A percentile compares a stretch with the other conserved stretches of the same genome.
Evolutionary conservation across 805 yeast species (phyloP).

Genomic region (Suhomyces faveliae): DNA sequence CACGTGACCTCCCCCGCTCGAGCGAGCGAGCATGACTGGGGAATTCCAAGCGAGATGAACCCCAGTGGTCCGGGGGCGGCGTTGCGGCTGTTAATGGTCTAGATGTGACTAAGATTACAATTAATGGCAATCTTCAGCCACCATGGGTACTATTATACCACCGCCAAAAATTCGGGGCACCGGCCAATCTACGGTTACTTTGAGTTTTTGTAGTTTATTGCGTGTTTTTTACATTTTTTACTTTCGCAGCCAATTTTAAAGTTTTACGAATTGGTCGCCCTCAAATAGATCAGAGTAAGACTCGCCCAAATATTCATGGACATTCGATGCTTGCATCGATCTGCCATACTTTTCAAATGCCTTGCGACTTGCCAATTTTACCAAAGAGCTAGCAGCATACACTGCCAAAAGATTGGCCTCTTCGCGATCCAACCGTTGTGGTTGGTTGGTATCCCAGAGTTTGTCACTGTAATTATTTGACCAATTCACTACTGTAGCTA

Average conservation of each 20-base stretch:
- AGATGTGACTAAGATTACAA: neutral
- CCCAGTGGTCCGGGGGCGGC: no score
- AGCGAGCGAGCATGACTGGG: neutral
- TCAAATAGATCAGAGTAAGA: slow-evolving; percentile 51
- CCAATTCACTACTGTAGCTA: slow-evolving; percentile 86
- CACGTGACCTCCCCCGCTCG: neutral
- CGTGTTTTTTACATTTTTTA: neutral
- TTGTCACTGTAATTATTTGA: slow-evolving; percentile 57
- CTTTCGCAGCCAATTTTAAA: slow-evolving; percentile 4
- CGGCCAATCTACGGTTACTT: neutral
- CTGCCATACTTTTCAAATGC: slow-evolving; percentile 71
- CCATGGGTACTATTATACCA: neutral
- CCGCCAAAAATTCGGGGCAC: neutral
- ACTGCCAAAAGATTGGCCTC: slow-evolving; percentile 53
- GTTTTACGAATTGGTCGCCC: slow-evolving; percentile 1
- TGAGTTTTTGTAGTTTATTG: neutral
- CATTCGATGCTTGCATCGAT: slow-evolving; percentile 81
- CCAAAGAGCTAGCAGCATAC: slow-evolving; percentile 67
- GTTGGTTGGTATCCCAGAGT: slow-evolving; percentile 46
- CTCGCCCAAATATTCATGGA: slow-evolving; percentile 64
- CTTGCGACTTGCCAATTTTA: slow-evolving; percentile 58
- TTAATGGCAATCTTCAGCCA: neutral
- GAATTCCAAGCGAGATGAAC: no score
- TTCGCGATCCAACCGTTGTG: slow-evolving; percentile 1
- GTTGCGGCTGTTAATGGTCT: neutral